Conservation (phyloP, 257 asterid genomes). For the Cordia subcordata region DNA sequence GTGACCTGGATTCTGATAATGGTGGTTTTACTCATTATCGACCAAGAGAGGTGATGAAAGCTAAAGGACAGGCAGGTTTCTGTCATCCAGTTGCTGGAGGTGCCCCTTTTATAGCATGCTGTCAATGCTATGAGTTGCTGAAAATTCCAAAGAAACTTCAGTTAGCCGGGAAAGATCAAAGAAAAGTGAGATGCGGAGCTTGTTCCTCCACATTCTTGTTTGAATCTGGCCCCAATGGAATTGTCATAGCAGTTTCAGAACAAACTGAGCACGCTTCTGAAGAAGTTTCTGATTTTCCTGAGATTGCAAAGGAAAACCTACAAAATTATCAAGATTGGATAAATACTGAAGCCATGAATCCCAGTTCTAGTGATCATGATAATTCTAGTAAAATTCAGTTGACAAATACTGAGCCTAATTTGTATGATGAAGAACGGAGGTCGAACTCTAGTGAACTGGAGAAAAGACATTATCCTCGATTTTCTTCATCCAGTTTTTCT, state of each 20-base stretch:
- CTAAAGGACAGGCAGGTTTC: conserved; percentile 33
- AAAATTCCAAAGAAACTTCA: conserved; percentile 50
- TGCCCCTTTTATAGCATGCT: conserved; percentile 84
- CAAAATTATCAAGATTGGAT: conserved; percentile 39
- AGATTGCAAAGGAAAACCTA: conserved; percentile 41
- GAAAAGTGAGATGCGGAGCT: conserved; percentile 74
- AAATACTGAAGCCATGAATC: conserved; percentile 26
- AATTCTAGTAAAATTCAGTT: conserved; percentile 25
- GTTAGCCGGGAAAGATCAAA: conserved; percentile 34
- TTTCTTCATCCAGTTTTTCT: conserved; percentile 44
- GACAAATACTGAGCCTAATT: conserved; percentile 24
- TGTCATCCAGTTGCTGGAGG: conserved; percentile 75
- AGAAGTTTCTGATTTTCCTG: conserved; percentile 41
- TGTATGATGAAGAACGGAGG: conserved; percentile 33
- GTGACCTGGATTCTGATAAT: conserved; percentile 44
- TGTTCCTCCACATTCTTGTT: conserved; percentile 67
- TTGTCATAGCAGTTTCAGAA: conserved; percentile 40
- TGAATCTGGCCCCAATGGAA: conserved; percentile 51
- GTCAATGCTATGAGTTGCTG: conserved; percentile 75
- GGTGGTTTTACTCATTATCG: conserved; percentile 44
- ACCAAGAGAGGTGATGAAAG: conserved; percentile 40
- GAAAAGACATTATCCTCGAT: conserved; percentile 40
- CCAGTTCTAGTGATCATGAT: conserved; percentile 36
- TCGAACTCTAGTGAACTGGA: conserved; percentile 38
- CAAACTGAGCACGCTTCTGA: conserved; percentile 41